phyloP scores from a whole-genome alignment of 768 basidiomycete genomes.

The Dacryopinax primogenitus region DNA sequence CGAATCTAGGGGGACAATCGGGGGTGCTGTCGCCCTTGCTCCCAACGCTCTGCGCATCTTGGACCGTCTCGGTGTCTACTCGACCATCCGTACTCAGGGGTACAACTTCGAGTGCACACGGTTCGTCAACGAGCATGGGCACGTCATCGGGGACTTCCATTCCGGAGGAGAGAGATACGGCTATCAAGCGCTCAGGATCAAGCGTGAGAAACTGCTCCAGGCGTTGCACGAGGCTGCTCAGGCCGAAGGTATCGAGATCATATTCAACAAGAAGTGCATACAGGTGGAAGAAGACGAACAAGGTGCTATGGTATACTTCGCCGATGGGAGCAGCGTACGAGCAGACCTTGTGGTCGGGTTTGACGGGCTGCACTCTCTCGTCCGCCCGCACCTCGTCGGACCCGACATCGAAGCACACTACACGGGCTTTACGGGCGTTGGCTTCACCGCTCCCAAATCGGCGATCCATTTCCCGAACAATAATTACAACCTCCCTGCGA shows the following conservation, averaged over 20 bases:
- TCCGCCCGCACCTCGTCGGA: neutral
- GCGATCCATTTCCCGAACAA: neutral
- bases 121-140: neutral
- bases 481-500: neutral
- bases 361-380: slow-evolving; percentile 1
- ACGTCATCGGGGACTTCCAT: slow-evolving; percentile 4
- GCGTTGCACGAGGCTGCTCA: neutral
- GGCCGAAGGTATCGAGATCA: neutral
- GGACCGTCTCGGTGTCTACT: slow-evolving; percentile 7
- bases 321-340: neutral
- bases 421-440: neutral
- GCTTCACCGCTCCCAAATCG: neutral
- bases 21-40: neutral
- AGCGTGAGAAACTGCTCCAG: neutral
- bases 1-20: neutral
- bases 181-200: neutral
- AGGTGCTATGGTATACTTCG: neutral
- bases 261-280: neutral
- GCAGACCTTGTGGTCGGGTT: slow-evolving; percentile 1
- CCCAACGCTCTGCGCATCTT: slow-evolving; percentile 10
- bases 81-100: neutral
- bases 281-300: neutral
- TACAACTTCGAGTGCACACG: neutral
- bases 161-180: neutral
- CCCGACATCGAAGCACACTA: neutral